phyloP scores from a whole-genome alignment of 2,329 filamentous ascomycete genomes.

The Colletotrichum liaoningense region DNA sequence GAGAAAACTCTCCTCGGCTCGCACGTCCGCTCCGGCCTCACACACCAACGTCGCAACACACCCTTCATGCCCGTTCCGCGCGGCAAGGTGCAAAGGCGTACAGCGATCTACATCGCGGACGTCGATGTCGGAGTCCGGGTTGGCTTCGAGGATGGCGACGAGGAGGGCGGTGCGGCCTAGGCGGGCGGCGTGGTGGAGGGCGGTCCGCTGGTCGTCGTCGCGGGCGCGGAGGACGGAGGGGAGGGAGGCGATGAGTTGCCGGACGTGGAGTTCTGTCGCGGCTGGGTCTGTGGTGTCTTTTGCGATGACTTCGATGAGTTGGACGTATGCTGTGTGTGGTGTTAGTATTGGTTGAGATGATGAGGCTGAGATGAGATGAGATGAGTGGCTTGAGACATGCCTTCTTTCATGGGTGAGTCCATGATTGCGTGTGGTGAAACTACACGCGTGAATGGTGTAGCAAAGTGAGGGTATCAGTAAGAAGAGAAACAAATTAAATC shows the following conservation, averaged over 20 bases:
- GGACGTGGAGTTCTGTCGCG: constrained; percentile 26
- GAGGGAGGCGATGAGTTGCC: constrained; percentile 33
- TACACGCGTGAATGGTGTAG: not conserved
- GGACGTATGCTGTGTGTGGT: constrained; percentile 20
- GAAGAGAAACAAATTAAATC: not conserved
- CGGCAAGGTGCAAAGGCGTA: constrained; percentile 37
- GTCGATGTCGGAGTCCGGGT: constrained; percentile 25
- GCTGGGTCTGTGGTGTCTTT: constrained; percentile 6
- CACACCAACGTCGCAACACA: constrained; percentile 30
- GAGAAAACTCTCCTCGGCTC: constrained; percentile 34
- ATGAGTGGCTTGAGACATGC: not conserved
- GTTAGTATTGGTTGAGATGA: not conserved
- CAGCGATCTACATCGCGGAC: constrained; percentile 26
- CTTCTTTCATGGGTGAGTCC: constrained; percentile 37
- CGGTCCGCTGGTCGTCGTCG: constrained; percentile 32
- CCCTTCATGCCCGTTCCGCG: constrained; percentile 33
- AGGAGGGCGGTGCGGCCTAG: constrained; percentile 28
- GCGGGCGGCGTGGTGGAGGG: constrained; percentile 34
- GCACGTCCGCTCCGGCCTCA: constrained; percentile 25
- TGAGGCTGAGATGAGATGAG: not conserved
- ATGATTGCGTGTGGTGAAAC: not conserved
- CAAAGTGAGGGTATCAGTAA: rapidly evolving
- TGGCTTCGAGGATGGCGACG: constrained; percentile 26
- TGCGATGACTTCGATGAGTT: constrained; percentile 35
- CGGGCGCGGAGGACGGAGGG: constrained; percentile 33